Conservation (phyloP, 306 rosid genomes). For the Corylus avellana region DNA sequence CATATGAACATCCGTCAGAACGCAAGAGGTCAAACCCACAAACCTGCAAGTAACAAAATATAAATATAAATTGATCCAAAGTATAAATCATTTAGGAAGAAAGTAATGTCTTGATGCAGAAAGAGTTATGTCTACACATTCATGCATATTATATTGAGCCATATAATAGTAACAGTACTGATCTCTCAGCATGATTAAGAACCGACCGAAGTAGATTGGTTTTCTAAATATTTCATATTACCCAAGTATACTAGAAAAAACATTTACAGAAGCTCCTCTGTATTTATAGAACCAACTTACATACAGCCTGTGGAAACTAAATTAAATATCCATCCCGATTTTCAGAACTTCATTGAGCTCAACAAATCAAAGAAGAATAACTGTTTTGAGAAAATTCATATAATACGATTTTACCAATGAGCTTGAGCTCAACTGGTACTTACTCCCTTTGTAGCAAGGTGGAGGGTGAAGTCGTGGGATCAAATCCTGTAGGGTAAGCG, state of each 20-base stretch:
- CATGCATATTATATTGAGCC: neutral
- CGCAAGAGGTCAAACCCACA: constrained; percentile 98
- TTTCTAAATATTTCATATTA: neutral
- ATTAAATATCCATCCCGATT: neutral
- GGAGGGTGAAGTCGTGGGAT: too few relatives aligned
- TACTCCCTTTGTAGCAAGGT: too few relatives aligned
- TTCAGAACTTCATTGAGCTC: neutral
- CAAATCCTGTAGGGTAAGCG: too few relatives aligned
- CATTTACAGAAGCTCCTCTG: neutral
- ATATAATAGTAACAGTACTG: neutral
- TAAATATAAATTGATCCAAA: constrained; percentile 26
- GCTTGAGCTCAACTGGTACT: too few relatives aligned
- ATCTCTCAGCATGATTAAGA: neutral
- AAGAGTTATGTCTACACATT: neutral
- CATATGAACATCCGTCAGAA: constrained; percentile 92
- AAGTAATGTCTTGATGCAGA: neutral
- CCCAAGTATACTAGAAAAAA: neutral
- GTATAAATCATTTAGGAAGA: neutral
- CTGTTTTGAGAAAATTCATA: neutral
- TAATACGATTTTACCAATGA: too few relatives aligned
- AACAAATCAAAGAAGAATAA: neutral
- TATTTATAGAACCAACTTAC: neutral
- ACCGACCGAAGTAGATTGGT: neutral
- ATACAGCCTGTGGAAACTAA: neutral
- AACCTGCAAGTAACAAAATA: constrained; percentile 61